Evolutionary conservation across 306 rosid species (phyloP), one percentile per base, ranked within the genome.

Genomic region (Vigna radiata): DNA sequence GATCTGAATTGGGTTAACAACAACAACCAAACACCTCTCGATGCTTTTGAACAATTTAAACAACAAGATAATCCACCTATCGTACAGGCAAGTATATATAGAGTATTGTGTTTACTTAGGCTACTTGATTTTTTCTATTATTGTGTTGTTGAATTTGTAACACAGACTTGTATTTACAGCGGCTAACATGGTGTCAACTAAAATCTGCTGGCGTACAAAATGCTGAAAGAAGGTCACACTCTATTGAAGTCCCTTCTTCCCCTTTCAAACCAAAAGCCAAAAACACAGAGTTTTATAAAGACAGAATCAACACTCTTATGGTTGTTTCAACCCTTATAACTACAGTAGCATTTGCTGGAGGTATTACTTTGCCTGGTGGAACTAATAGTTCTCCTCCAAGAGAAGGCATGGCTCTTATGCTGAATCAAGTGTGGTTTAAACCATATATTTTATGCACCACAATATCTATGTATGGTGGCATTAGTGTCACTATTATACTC

Each of bases 401-500:
- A 1, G 7, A 5, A 33, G 82, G 82, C 21, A 69, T 4, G 23
- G 72, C 73, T 14, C 21, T 49, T 1, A 43, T 74, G 72, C 48
- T 85, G 2, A 7, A 61, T 2, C 7, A 36, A 2, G 5, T 1
- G 23, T 7, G 39, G 29, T 85, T 81, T 17, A 39, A 69, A 3
- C 27, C 25, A 25, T 73, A 54, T 50, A 23, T 81, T 15, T 53
- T 73, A 1, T 73, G 78, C 29, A 47, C 61, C 13, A 81, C 81
- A 29, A 48, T 78, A 18, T 84, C 88, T 0, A 69, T 78, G 79
- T 81, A 53, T 8, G 69, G 83, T 76, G 73, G 79, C 12, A 73
- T 81, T 9, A 41, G 52, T 37, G 70, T 58, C 5, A 70, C 67
- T 1, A 69, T 74, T 17, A 50, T 66, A 2, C 85, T 77, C 55